Base-by-base conservation (phyloP, 108 stramenopile genomes). In the Cyclotella baltica region DNA sequence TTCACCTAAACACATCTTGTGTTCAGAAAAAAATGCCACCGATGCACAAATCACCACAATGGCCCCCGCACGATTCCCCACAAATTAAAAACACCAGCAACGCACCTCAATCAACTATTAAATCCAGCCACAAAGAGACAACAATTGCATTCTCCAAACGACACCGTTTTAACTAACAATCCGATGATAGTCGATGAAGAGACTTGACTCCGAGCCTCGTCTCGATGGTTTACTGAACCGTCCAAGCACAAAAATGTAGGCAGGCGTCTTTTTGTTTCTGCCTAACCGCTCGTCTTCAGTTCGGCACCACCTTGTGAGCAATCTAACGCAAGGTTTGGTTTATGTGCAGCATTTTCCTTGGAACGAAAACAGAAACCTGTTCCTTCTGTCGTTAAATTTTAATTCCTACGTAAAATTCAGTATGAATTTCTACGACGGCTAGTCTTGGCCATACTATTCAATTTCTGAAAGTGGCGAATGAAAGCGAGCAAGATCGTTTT, bases 361-460 rank as follows among this genome's bases (percentile, higher is more conserved):
- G 19, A n/a, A 48, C 19, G 47, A n/a, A 29, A 25, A 13, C 27
- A 15, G 27, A 57, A 25, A 57, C 22, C 13, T 25, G 22, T 20
- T 57, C 25, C 55, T 57, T 57, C 55, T 25, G 55, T 25, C 55
- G 55, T 57, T 57, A 22, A 27, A 27, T 57, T 57, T 25, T 1
- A 25, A 6, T 57, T 57, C 55, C 55, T 28, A 1, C 27, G 55
- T 57, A 25, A 6, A 13, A 1, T 28, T 25, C 27, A 25, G 55
- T 57, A 57, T 1, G 3, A 3, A 57, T 57, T 2, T 20, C 55
- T 25, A 57, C 55, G 55, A 22, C 13, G 18, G 27, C 27, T 13
- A 57, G 55, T 57, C 55, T 57, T 57, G n/a, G 27, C 55, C 55
- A 57, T 28, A 57, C 3, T 27, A 27, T 57, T 57, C 27, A 25